Evolutionary conservation across 495 filamentous ascomycete species (phyloP), one percentile per base, ranked within the genome.

Genomic region (Tricharina praecox): DNA sequence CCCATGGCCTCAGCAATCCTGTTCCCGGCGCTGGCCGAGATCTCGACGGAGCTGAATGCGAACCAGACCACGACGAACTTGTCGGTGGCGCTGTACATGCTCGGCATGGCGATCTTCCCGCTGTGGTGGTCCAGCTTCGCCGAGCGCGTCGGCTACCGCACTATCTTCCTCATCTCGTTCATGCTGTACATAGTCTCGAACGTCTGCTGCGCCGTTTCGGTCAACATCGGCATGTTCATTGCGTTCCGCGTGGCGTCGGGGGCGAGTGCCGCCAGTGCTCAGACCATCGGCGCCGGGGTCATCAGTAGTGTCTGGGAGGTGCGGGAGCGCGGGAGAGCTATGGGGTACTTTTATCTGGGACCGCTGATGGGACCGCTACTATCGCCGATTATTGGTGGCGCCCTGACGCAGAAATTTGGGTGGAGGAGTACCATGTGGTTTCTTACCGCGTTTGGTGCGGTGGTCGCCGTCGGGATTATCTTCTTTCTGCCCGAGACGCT

Each of bases 61-160:
- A 74, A 1, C 81, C 81, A 2, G 76, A 85, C 63, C 70, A 76
- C 0, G 87, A 95, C 61, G 81, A 87, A 48, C 59, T 57, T 45
- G 13, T 50, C 53, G 72, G 63, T 46, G 3, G 81, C 87, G 1
- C 62, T 93, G 42, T 94, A 92, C 60, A 88, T 93, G 86, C 70
- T 93, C 4, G 67, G 73, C 46, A 90, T 94, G 85, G 74, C 79
- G 15, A 83, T 94, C 21, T 93, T 86, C 51, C 87, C 87, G 1
- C 71, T 95, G 3, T 95, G 85, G 85, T 94, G 87, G 87, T 90
- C 82, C 2, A 80, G 77, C 2, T 92, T 94, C 59, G 87, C 82
- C 9, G 88, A 95, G 62, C 72, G 74, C 3, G 63, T 83, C 2
- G 88, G 88, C 18, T 74, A 88, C 32, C 72, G 88, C 21, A 83